These are phyloP conservation scores for Suhomyces terraborum DNA, from an alignment of 1,139 yeast genomes.

Conservation along the genomic window DNA sequence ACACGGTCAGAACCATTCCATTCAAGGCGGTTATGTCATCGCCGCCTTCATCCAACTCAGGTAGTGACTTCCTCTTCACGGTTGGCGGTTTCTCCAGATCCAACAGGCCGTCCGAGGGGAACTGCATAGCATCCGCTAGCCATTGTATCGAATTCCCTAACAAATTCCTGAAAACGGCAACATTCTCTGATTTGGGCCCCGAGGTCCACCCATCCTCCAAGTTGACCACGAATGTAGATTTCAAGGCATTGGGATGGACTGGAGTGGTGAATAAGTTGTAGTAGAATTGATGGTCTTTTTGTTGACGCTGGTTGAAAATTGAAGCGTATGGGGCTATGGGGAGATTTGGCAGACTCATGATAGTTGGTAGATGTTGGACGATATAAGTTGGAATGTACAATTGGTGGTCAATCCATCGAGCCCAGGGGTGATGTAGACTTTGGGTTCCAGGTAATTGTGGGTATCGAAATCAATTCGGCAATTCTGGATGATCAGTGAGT, in stretches of 20 bases:
- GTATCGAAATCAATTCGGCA: too few species aligned
- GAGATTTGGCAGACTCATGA: slow-evolving; percentile 8
- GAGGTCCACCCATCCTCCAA: slow-evolving; percentile 17
- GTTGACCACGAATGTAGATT: slow-evolving; percentile 28
- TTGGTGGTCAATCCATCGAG: not conserved
- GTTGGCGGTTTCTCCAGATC: not conserved
- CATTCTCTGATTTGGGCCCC: slow-evolving; percentile 12
- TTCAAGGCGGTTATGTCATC: slow-evolving; percentile 28
- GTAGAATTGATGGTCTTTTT: slow-evolving; percentile 19
- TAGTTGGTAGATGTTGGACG: too few species aligned
- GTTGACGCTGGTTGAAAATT: slow-evolving; percentile 24
- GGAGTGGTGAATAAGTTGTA: slow-evolving; percentile 23
- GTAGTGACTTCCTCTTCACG: not conserved
- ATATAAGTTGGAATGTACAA: too few species aligned
- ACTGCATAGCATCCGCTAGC: slow-evolving; percentile 22
- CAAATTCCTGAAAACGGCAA: slow-evolving; percentile 22
- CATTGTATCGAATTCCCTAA: slow-evolving; percentile 26
- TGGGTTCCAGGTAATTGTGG: not conserved
- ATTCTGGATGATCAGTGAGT: too few species aligned
- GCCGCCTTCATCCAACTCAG: slow-evolving; percentile 23
- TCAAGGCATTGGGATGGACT: slow-evolving; percentile 28
- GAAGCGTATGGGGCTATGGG: slow-evolving; percentile 27
- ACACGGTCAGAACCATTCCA: slow-evolving; percentile 16
- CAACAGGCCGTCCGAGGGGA: slow-evolving; percentile 7
- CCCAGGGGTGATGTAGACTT: not conserved